phyloP scores from a whole-genome alignment of 805 yeast genomes.

The Cephaloascus fragrans region DNA sequence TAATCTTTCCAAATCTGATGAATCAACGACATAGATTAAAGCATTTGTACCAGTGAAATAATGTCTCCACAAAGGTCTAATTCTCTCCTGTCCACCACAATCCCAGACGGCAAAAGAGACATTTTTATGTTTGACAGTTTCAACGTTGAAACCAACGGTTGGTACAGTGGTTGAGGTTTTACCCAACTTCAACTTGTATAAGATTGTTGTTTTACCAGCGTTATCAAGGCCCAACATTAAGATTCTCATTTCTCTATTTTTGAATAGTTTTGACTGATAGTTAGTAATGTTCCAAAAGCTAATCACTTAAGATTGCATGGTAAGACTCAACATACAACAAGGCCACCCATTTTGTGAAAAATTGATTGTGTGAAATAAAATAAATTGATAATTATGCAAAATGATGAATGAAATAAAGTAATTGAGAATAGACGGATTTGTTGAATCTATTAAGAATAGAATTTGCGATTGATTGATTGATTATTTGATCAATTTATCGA shows the following conservation, averaged over 20 bases:
- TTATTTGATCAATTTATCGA: no score
- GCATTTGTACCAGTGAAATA: slow-evolving; percentile 92
- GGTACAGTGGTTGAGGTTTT: slow-evolving; percentile 75
- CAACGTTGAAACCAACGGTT: slow-evolving; percentile 90
- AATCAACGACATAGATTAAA: slow-evolving; percentile 82
- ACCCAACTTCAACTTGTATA: slow-evolving; percentile 74
- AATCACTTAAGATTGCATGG: no score
- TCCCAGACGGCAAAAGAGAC: slow-evolving; percentile 87
- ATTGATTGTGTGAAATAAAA: no score
- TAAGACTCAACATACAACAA: no score
- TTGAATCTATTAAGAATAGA: no score
- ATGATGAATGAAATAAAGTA: no score
- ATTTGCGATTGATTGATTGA: no score
- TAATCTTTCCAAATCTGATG: slow-evolving; percentile 62
- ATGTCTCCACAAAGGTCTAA: slow-evolving; percentile 92
- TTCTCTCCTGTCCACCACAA: slow-evolving; percentile 92
- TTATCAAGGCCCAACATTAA: slow-evolving; percentile 89
- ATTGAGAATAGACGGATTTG: no score
- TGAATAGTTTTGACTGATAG: slow-evolving; percentile 27
- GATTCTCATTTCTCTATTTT: slow-evolving; percentile 44
- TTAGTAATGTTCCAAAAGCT: slow-evolving; percentile 5
- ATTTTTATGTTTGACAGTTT: slow-evolving; percentile 73
- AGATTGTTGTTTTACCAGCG: slow-evolving; percentile 87
- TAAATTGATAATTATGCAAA: no score
- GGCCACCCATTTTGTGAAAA: no score